Evolutionary conservation across 306 rosid species (phyloP).

Genomic region (Quercus suber): DNA sequence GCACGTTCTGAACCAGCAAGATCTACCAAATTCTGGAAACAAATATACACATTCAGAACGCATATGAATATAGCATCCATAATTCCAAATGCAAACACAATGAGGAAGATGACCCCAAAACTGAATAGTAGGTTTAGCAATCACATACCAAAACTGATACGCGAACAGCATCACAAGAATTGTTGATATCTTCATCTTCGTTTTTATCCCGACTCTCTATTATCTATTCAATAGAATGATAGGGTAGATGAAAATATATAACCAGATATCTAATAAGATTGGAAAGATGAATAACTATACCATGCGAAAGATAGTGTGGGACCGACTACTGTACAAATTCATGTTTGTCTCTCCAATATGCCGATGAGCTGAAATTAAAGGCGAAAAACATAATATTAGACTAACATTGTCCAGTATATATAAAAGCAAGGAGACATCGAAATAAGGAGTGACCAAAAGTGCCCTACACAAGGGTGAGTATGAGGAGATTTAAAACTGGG

Average conservation of each 20-base stretch:
- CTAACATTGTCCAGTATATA: neutral
- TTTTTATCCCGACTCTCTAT: slow-evolving; percentile 87
- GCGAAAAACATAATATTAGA: neutral
- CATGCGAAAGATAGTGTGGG: slow-evolving; percentile 98
- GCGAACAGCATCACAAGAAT: slow-evolving; percentile 86
- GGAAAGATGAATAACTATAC: slow-evolving; percentile 38
- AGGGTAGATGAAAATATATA: slow-evolving; percentile 10
- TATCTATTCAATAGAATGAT: slow-evolving; percentile 45
- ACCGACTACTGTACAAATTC: slow-evolving; percentile 92
- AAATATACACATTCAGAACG: slow-evolving; percentile 13
- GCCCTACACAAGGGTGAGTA: neutral
- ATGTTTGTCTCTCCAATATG: slow-evolving; percentile 98
- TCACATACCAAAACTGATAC: slow-evolving; percentile 86
- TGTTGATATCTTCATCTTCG: slow-evolving; percentile 53
- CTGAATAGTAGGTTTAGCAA: neutral
- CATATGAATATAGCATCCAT: slow-evolving; percentile 12
- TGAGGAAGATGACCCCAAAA: neutral
- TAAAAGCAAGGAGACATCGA: slow-evolving; percentile 7
- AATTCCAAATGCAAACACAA: slow-evolving; percentile 2
- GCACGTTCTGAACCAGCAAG: slow-evolving; percentile 99
- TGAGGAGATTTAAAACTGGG: neutral
- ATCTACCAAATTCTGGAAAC: slow-evolving; percentile 83
- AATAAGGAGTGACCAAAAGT: neutral
- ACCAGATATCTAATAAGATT: neutral
- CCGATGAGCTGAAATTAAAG: slow-evolving; percentile 72